A percentile compares a stretch with the other conserved stretches of the same genome.
Conservation (phyloP, 1,139 yeast genomes). For the Sugiyamaella xylanicola region DNA sequence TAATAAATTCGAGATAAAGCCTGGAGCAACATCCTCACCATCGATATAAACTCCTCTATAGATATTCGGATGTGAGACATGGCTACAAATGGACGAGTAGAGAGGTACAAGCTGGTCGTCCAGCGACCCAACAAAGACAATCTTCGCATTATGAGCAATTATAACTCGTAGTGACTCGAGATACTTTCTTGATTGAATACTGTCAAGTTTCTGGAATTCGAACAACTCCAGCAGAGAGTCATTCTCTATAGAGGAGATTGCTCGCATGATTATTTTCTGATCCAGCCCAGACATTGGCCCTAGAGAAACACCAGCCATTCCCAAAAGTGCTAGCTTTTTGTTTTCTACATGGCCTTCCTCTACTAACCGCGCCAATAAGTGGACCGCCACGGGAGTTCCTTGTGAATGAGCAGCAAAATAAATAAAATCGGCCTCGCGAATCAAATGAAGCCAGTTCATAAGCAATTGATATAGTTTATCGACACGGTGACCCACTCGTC, state of each 20-base stretch:
- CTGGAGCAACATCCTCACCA: constrained; percentile 58
- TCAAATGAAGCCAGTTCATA: constrained; percentile 67
- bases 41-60: constrained; percentile 89
- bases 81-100: constrained; percentile 82
- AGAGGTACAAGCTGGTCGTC: constrained; percentile 93
- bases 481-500: constrained; percentile 83
- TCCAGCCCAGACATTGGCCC: constrained; percentile 94
- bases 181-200: constrained; percentile 70
- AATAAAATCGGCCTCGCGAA: constrained; percentile 77
- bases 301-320: constrained; percentile 94
- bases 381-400: constrained; percentile 90
- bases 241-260: constrained; percentile 86
- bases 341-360: constrained; percentile 64
- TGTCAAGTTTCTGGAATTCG: constrained; percentile 77
- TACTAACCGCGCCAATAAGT: constrained; percentile 70
- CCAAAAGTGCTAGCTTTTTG: constrained; percentile 63
- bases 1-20: constrained; percentile 54
- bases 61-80: constrained; percentile 84
- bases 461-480: constrained; percentile 74
- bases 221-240: constrained; percentile 84
- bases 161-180: constrained; percentile 66
- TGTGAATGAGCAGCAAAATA: constrained; percentile 94
- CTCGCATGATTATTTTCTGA: constrained; percentile 78
- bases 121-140: constrained; percentile 81
- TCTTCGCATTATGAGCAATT: constrained; percentile 69